Percentiles rank a stretch among this genome's conserved stretches.
These are phyloP conservation scores for Podospora appendiculata DNA, from an alignment of 495 filamentous ascomycete genomes.

Conservation along the genomic window DNA sequence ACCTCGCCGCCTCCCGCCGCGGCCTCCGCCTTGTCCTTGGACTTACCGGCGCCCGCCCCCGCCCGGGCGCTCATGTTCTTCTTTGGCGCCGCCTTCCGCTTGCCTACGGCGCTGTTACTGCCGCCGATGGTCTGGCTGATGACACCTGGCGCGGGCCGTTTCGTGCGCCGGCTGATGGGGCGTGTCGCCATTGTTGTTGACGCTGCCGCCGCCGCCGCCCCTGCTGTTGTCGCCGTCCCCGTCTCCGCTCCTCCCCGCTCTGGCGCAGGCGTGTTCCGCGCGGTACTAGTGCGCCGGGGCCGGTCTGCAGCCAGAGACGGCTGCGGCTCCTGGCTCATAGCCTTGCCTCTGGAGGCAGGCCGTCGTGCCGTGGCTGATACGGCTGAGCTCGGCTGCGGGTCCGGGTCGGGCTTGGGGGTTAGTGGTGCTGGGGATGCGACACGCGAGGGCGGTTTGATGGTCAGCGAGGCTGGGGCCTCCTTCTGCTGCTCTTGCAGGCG, in stretches of 20 bases:
- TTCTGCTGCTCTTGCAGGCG: slow-evolving; percentile 21
- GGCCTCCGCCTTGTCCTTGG: slow-evolving; percentile 23
- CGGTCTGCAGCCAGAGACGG: slow-evolving; percentile 39
- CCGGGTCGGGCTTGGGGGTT: slow-evolving; percentile 23
- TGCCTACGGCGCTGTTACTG: slow-evolving; percentile 65
- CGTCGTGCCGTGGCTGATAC: slow-evolving; percentile 22
- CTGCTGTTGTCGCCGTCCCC: neutral
- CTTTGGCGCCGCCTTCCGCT: slow-evolving; percentile 67
- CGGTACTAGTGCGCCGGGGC: slow-evolving; percentile 48
- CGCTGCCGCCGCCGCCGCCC: slow-evolving; percentile 37
- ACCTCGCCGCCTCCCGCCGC: slow-evolving; percentile 14
- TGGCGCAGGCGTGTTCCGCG: slow-evolving; percentile 48
- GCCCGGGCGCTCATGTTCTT: slow-evolving; percentile 41
- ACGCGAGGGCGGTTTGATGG: slow-evolving; percentile 23
- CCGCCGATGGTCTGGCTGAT: slow-evolving; percentile 64
- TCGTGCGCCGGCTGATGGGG: slow-evolving; percentile 43
- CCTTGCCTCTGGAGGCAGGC: slow-evolving; percentile 41
- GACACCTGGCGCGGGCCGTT: slow-evolving; percentile 69
- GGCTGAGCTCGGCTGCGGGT: slow-evolving; percentile 13
- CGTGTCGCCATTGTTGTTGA: slow-evolving; percentile 8
- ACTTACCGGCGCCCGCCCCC: slow-evolving; percentile 7
- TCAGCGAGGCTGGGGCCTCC: slow-evolving; percentile 10
- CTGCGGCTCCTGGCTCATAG: slow-evolving; percentile 42
- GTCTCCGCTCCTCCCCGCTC: slow-evolving; percentile 12
- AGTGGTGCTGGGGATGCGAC: slow-evolving; percentile 19